Evolutionary conservation across 202 grass and related monocot genomes (phyloP).

Genomic region (Musa balbisiana): DNA sequence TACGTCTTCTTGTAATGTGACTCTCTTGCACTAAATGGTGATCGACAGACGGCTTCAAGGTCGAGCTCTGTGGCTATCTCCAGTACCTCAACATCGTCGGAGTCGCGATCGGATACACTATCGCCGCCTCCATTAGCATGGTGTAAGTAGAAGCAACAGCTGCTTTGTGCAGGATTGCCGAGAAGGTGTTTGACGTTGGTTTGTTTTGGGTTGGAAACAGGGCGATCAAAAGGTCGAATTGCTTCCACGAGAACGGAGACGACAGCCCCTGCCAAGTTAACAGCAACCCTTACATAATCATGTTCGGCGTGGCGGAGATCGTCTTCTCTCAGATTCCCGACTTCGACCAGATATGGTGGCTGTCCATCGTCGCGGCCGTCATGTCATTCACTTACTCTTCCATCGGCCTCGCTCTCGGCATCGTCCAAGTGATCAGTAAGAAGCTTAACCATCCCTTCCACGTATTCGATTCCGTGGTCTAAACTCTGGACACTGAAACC

Average conservation of each 20-base stretch:
- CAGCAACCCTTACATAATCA: slow-evolving; percentile 3
- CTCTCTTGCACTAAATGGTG: neutral
- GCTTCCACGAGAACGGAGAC: slow-evolving; percentile 6
- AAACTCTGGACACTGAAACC: neutral
- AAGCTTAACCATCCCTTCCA: neutral
- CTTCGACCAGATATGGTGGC: slow-evolving; percentile 15
- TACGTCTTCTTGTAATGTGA: neutral
- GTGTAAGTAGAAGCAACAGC: slow-evolving; percentile 1
- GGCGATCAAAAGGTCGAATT: neutral
- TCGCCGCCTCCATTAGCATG: slow-evolving; percentile 5
- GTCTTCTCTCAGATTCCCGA: slow-evolving; percentile 11
- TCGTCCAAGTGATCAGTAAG: slow-evolving; percentile 15
- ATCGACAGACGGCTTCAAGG: slow-evolving; percentile 1
- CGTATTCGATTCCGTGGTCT: neutral
- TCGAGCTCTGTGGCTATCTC: slow-evolving; percentile 6
- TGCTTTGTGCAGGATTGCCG: too few species aligned
- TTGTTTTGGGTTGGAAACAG: neutral
- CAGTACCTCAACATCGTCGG: slow-evolving; percentile 9
- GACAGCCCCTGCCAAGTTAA: neutral
- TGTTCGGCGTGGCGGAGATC: slow-evolving; percentile 3
- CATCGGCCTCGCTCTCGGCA: slow-evolving; percentile 10
- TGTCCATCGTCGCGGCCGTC: slow-evolving; percentile 6
- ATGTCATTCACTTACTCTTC: slow-evolving; percentile 10
- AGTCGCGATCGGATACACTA: slow-evolving; percentile 1
- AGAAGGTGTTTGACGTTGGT: neutral